Base-by-base conservation (phyloP, 495 filamentous ascomycete genomes). In the Aspergillus ellipticus region DNA sequence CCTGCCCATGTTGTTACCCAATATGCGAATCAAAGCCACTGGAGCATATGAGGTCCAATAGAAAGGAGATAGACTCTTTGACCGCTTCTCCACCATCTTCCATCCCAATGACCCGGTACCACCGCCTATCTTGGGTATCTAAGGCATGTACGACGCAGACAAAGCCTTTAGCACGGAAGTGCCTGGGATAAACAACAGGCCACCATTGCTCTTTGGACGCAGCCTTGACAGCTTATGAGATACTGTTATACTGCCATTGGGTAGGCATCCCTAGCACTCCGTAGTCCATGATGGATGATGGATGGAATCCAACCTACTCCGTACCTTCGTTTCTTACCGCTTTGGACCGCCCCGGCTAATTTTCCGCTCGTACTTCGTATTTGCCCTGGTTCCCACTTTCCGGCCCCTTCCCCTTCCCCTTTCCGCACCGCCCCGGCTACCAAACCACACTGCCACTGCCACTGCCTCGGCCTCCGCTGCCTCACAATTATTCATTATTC, bases 381-480 rank as follows among this genome's bases (percentile, higher is more conserved):
- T 45, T 42, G 26, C 20, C 26, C 29, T 33, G 10, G 22, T 45
- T 16, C 31, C 45, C 45, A 48, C 26, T 43, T 50, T 43, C 33
- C 41, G 39, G 48, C 49, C 29, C 35, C 53, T 53, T 53, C n/a
- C 9, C 35, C 42, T 37, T 33, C 35, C 50, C 52, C 47, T 53
- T 56, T 48, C 46, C 52, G 59, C 56, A 62, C 62, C 62, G 56
- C 62, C 62, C 56, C 56, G 49, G n/a, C n/a, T n/a, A n/a, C 42
- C 49, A 37, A 45, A 19, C 35, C n/a, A 29, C 48, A 16, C 45
- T 48, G 45, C 51, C 58, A 61, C 62, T 62, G 62, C 62, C 56
- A 61, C 62, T 29, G 52, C 53, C 48, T 53, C 51, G 58, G 51
- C 56, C 56, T 56, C 55, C 55, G 45, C 20, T 29, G 28, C 10